A percentile compares a stretch with the other conserved stretches of the same genome.
phyloP scores from a whole-genome alignment of 495 filamentous ascomycete species.

The Penicillium cosmopolitanum region DNA sequence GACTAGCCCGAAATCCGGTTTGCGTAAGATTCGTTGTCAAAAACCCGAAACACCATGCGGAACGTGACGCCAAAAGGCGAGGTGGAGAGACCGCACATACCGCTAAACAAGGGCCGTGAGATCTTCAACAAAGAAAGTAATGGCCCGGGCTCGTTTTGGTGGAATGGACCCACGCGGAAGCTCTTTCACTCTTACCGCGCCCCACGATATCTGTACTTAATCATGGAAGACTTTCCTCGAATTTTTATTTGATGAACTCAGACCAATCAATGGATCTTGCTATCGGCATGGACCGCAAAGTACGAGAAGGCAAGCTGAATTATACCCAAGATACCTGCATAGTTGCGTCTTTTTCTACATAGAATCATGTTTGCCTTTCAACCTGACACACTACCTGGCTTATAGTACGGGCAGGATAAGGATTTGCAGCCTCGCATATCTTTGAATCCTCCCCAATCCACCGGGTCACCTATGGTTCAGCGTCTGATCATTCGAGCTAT shows the following conservation, averaged over 20 bases:
- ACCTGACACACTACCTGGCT: too few species aligned
- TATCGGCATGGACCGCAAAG: too few species aligned
- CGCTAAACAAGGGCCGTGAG: neutral
- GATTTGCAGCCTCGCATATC: too few species aligned
- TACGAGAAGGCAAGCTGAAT: too few species aligned
- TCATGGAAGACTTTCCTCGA: neutral
- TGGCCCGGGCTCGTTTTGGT: neutral
- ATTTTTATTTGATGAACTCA: neutral
- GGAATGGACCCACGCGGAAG: neutral
- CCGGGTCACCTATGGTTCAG: too few species aligned
- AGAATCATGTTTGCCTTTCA: too few species aligned
- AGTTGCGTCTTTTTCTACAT: too few species aligned
- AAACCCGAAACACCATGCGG: neutral
- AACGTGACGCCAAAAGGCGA: slow-evolving; percentile 1
- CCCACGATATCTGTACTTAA: neutral
- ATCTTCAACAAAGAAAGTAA: neutral
- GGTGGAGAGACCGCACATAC: neutral
- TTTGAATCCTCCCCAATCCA: too few species aligned
- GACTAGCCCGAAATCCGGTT: slow-evolving; percentile 12
- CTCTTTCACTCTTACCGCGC: neutral
- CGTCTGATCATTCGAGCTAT: too few species aligned
- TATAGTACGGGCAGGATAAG: too few species aligned
- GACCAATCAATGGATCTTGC: neutral
- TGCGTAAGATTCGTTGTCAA: slow-evolving; percentile 2
- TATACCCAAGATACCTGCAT: too few species aligned